Conservation (phyloP, 495 filamentous ascomycete genomes). For the Aspergillus affinis region DNA sequence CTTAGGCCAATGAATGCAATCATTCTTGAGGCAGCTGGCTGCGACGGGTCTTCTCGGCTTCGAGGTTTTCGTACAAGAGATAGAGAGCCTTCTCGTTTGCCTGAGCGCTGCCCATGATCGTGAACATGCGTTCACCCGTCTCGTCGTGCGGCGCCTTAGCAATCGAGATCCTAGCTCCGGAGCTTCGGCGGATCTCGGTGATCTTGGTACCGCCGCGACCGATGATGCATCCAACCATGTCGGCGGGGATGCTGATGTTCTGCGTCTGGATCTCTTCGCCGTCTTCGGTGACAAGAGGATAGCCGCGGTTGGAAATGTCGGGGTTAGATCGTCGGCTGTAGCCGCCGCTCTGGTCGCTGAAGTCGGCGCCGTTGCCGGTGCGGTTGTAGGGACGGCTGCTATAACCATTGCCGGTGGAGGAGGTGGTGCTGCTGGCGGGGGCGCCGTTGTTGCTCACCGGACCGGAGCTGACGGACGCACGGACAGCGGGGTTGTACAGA, state of each 20-base stretch:
- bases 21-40: slow-evolving; percentile 76
- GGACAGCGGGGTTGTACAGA: slow-evolving; percentile 92
- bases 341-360: slow-evolving; percentile 72
- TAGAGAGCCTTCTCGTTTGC: slow-evolving; percentile 95
- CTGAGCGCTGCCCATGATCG: slow-evolving; percentile 89
- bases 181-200: slow-evolving; percentile 93
- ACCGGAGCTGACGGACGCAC: slow-evolving; percentile 60
- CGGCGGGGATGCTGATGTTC: slow-evolving; percentile 97
- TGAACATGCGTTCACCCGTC: slow-evolving; percentile 98
- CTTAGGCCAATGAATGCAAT: slow-evolving; percentile 12
- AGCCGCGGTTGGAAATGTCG: slow-evolving; percentile 67
- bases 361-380: slow-evolving; percentile 96
- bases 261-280: slow-evolving; percentile 98
- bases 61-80: slow-evolving; percentile 96
- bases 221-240: slow-evolving; percentile 99
- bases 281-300: slow-evolving; percentile 85
- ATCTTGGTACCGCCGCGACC: slow-evolving; percentile 93
- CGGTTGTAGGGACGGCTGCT: slow-evolving; percentile 77
- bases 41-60: slow-evolving; percentile 96
- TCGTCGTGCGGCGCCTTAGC: slow-evolving; percentile 98
- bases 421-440: slow-evolving; percentile 27
- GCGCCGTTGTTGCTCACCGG: slow-evolving; percentile 30
- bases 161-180: slow-evolving; percentile 95
- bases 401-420: slow-evolving; percentile 47
- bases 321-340: slow-evolving; percentile 79